Conservation (phyloP, 2,329 filamentous ascomycete species). For the Acrocalymma vagum region DNA sequence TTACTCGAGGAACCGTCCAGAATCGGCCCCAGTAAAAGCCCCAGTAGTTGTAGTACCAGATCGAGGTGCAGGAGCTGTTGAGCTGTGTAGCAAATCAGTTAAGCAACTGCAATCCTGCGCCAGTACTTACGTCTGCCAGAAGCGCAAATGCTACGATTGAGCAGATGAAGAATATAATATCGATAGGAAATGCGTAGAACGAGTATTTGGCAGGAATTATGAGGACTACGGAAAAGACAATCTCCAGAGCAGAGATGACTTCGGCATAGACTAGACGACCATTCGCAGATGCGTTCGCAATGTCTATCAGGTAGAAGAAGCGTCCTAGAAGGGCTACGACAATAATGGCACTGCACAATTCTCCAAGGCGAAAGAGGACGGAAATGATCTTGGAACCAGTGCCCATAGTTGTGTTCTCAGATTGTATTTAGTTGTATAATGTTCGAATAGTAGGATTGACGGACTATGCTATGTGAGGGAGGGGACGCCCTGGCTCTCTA, state of each 20-base stretch:
- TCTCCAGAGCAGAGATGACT: slow-evolving; percentile 14
- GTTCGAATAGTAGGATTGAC: background rate
- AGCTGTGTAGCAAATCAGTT: slow-evolving; percentile 13
- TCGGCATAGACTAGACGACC: slow-evolving; percentile 14
- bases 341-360: slow-evolving; percentile 13
- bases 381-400: slow-evolving; percentile 14
- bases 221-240: slow-evolving; percentile 13
- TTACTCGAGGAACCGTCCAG: slow-evolving; percentile 15
- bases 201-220: slow-evolving; percentile 13
- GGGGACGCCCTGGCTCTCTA: too few species aligned
- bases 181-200: slow-evolving; percentile 17
- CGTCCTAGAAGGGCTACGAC: slow-evolving; percentile 16
- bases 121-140: slow-evolving; percentile 12
- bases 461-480: too few species aligned
- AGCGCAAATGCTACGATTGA: slow-evolving; percentile 19
- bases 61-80: slow-evolving; percentile 14
- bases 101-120: background rate
- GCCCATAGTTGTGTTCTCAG: slow-evolving; percentile 12
- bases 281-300: slow-evolving; percentile 4
- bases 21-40: slow-evolving; percentile 20
- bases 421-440: background rate
- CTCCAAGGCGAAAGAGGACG: slow-evolving; percentile 15
- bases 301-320: slow-evolving; percentile 14
- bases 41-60: slow-evolving; percentile 18
- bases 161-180: slow-evolving; percentile 15